Base-by-base conservation (phyloP, 164 flowering plant species). In the Euptelea pleiosperma region DNA sequence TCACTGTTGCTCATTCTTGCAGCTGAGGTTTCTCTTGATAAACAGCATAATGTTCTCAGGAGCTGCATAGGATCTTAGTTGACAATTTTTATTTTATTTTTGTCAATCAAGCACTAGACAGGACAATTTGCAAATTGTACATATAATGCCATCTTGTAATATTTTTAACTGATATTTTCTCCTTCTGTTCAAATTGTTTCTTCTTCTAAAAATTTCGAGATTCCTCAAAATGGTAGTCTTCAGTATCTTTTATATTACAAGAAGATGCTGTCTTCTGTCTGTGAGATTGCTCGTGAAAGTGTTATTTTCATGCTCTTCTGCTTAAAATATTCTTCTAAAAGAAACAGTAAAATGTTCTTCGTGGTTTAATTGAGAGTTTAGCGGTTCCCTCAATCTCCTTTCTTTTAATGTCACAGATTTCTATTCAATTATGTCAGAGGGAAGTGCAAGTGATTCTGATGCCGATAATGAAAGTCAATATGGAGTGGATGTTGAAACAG, bases 341-440 rank as follows among this genome's bases (percentile, higher is more conserved):
- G 26, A 31, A 12, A 47, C 12, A 26, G 9, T 6, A 11, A 8
- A 8, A 44, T 26, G 19, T 4, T 47, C 6, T 28, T 47, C 33
- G n/a, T 28, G 18, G 9, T 16, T 25, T 21, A 24, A 26, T 40
- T 19, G 40, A 39, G 26, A 44, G 11, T n/a, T 33, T 45, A 30
- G 2, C 8, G 33, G 18, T 51, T 45, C n/a, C 28, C 19, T 35
- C 8, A 22, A n/a, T 52, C 29, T 51, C 21, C 43, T 37, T 33
- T 55, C 41, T 34, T 72, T 40, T 49, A n/a, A 45, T 70, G 58
- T 63, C 52, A n/a, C 89, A 93, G 96, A 89, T 83, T 93, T 89
- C 70, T 86, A 87, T 67, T 89, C 98, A 21, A 83, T 87, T 65
- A 69, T 89, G 86, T 89, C 97, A 10, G 98, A 86, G 75, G 96